A percentile compares a stretch with the other conserved stretches of the same genome.
phyloP scores from a whole-genome alignment of 2,329 filamentous ascomycete species.

The Alternaria triticina region DNA sequence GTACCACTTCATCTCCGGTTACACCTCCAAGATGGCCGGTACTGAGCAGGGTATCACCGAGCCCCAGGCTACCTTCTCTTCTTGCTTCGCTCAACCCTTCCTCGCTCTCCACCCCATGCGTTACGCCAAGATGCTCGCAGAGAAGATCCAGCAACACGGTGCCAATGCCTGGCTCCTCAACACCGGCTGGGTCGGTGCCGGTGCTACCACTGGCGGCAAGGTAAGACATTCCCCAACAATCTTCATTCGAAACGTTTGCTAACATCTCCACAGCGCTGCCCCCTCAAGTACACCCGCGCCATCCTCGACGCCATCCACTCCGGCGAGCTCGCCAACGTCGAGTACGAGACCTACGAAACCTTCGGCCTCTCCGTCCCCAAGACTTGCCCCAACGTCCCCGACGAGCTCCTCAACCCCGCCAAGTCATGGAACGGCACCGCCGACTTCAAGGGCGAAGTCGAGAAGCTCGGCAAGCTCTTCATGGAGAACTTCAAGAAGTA shows the following conservation, averaged over 20 bases:
- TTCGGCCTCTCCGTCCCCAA: slow-evolving; percentile 98
- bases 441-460: slow-evolving; percentile 85
- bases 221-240: background rate
- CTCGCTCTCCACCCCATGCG: slow-evolving; percentile 98
- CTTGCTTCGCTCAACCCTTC: slow-evolving; percentile 99
- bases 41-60: slow-evolving; percentile 97
- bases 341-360: slow-evolving; percentile 93
- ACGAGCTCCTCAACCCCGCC: slow-evolving; percentile 92
- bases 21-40: slow-evolving; percentile 99
- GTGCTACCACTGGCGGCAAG: slow-evolving; percentile 79
- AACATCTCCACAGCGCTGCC: slow-evolving; percentile 82
- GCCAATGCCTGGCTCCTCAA: slow-evolving; percentile 98
- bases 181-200: slow-evolving; percentile 96
- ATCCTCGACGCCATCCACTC: slow-evolving; percentile 98
- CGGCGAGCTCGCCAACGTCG: slow-evolving; percentile 88
- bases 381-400: slow-evolving; percentile 84
- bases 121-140: slow-evolving; percentile 97
- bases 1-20: slow-evolving; percentile 99
- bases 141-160: slow-evolving; percentile 95
- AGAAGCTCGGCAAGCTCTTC: slow-evolving; percentile 89
- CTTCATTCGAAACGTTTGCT: slow-evolving; percentile 11
- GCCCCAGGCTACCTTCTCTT: slow-evolving; percentile 98
- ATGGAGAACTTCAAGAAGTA: slow-evolving; percentile 99
- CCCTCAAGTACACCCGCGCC: slow-evolving; percentile 97
- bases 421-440: slow-evolving; percentile 87